Conservation (phyloP, 768 basidiomycete species). For the Lanmaoa rubissima region DNA sequence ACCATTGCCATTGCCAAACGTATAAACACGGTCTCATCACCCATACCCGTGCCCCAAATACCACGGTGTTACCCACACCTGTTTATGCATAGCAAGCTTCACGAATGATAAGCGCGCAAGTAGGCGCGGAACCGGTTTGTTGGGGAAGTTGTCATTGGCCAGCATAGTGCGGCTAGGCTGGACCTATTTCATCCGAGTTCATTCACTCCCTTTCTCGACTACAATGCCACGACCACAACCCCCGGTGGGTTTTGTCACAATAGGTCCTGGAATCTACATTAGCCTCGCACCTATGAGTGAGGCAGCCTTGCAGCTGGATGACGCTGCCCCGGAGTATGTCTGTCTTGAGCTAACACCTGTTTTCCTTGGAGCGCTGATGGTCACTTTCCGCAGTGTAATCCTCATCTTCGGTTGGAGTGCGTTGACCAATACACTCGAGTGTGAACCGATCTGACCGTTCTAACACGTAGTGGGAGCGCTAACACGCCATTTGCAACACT, state of each 20-base stretch:
- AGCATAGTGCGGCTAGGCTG: too few relatives aligned
- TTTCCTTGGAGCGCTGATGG: not conserved
- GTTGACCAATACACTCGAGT: not conserved
- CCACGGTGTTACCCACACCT: too few relatives aligned
- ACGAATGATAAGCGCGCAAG: too few relatives aligned
- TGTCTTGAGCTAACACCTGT: not conserved
- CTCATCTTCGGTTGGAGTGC: slow-evolving; percentile 32
- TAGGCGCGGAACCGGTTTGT: too few relatives aligned
- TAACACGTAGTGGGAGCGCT: slow-evolving; percentile 23
- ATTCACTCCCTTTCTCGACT: not conserved
- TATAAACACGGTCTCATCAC: too few relatives aligned
- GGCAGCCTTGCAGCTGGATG: not conserved
- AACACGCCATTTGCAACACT: slow-evolving; percentile 26
- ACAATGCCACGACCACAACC: slow-evolving; percentile 12
- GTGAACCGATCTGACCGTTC: not conserved
- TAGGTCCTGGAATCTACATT: slow-evolving; percentile 18
- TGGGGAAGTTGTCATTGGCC: too few relatives aligned
- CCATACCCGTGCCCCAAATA: too few relatives aligned
- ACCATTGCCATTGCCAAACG: too few relatives aligned
- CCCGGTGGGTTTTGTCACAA: slow-evolving; percentile 16
- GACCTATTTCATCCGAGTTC: not conserved
- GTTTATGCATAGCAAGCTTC: too few relatives aligned
- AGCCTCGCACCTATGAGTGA: not conserved
- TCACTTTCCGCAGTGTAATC: slow-evolving; percentile 19
- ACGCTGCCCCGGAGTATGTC: slow-evolving; percentile 23